A percentile compares a stretch with the other conserved stretches of the same genome.
phyloP scores from a whole-genome alignment of 495 filamentous ascomycete species.

The Daldinia decipiens region DNA sequence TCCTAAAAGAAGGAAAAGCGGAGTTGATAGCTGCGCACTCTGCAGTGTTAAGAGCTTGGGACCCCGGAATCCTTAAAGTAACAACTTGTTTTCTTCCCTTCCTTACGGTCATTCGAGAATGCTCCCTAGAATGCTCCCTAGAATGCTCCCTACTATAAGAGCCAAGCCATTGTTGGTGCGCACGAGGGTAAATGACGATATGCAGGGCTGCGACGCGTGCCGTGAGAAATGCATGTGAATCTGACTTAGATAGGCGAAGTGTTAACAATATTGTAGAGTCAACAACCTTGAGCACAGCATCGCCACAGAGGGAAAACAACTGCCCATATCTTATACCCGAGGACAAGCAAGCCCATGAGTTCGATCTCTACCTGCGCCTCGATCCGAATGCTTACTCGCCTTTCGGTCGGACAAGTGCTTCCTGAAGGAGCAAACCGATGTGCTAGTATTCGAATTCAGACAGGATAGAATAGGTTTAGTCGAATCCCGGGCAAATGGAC shows the following conservation, averaged over 20 bases:
- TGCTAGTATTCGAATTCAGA: slow-evolving; percentile 9
- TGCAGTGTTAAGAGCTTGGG: slow-evolving; percentile 13
- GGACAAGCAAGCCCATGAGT: slow-evolving; percentile 8
- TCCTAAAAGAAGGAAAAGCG: slow-evolving; percentile 22
- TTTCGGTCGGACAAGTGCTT: slow-evolving; percentile 23
- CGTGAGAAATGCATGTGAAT: slow-evolving; percentile 21
- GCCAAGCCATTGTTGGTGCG: slow-evolving; percentile 14
- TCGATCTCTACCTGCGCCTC: slow-evolving; percentile 12
- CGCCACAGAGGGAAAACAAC: slow-evolving; percentile 1
- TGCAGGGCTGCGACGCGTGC: slow-evolving; percentile 5
- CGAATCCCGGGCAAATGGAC: slow-evolving; percentile 37
- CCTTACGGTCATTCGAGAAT: slow-evolving; percentile 25
- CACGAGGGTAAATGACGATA: slow-evolving; percentile 16
- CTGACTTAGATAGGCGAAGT: slow-evolving; percentile 14
- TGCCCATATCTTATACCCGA: slow-evolving; percentile 27
- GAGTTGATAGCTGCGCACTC: slow-evolving; percentile 5
- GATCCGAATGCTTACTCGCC: slow-evolving; percentile 21
- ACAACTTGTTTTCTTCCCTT: slow-evolving; percentile 28
- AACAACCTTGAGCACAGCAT: slow-evolving; percentile 3
- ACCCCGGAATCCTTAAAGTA: slow-evolving; percentile 27
- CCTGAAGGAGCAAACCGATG: slow-evolving; percentile 4
- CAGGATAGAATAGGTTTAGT: not conserved
- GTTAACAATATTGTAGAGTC: slow-evolving; percentile 11
- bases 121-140: too few species aligned
- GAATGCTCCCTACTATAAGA: slow-evolving; percentile 10